These are phyloP conservation scores for Leccinellum luteum DNA, from an alignment of 768 basidiomycete genomes.

Conservation along the genomic window DNA sequence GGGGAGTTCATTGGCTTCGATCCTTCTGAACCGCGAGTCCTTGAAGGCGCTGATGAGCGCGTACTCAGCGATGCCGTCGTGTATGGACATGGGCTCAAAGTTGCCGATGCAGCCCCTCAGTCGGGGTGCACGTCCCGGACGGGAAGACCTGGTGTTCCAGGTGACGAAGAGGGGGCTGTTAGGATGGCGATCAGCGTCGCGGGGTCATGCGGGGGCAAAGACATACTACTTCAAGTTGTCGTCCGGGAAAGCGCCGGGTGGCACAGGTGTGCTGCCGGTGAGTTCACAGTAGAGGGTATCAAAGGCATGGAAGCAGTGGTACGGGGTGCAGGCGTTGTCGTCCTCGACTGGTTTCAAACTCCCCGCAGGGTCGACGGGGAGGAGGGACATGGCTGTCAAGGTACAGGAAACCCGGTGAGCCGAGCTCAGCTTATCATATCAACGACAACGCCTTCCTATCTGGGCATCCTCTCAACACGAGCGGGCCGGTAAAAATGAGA, in stretches of 20 bases:
- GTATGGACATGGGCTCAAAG: conserved; percentile 75
- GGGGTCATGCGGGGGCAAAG: conserved; percentile 27
- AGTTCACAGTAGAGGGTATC: conserved; percentile 80
- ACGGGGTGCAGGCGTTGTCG: conserved; percentile 54
- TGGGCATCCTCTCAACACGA: conserved; percentile 14
- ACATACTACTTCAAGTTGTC: conserved; percentile 82
- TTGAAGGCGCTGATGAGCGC: conserved; percentile 89
- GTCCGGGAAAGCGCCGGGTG: conserved; percentile 63
- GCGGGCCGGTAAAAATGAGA: not conserved
- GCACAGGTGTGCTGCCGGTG: conserved; percentile 48
- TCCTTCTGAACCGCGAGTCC: conserved; percentile 82
- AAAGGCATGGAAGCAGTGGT: conserved; percentile 82
- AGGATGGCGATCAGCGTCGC: conserved; percentile 3
- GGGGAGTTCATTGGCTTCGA: conserved; percentile 73
- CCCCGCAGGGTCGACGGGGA: conserved; percentile 49
- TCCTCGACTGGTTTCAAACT: conserved; percentile 39
- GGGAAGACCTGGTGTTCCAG: conserved; percentile 77
- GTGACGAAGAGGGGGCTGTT: conserved; percentile 85
- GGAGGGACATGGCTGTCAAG: conserved; percentile 49
- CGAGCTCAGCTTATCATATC: conserved; percentile 1
- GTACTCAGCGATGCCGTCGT: conserved; percentile 81
- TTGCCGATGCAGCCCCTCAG: conserved; percentile 95
- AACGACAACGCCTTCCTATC: conserved; percentile 25
- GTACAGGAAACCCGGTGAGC: conserved; percentile 17
- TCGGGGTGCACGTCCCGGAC: conserved; percentile 55